These are phyloP conservation scores for Thuja plicata DNA, from an alignment of 83 land plant species.

Conservation along the genomic window DNA sequence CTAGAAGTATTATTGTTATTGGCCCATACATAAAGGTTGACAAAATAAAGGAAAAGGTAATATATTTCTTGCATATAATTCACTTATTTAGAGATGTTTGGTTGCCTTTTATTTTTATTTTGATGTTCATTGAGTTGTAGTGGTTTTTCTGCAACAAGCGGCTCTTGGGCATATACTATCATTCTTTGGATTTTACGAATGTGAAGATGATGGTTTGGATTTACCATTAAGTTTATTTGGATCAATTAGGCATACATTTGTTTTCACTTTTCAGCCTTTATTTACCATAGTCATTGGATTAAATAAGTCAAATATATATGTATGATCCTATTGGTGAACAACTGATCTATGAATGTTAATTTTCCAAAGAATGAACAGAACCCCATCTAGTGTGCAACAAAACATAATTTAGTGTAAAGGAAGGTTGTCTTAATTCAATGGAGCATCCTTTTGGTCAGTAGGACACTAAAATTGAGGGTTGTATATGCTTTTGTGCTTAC, in stretches of 20 bases:
- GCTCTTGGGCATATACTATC: slow-evolving; percentile 20
- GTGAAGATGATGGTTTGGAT: slow-evolving; percentile 42
- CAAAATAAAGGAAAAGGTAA: slow-evolving; percentile 9
- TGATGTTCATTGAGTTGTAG: not conserved
- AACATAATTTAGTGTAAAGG: too few relatives aligned
- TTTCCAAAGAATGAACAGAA: not conserved
- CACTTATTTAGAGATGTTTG: not conserved
- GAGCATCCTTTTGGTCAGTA: too few relatives aligned
- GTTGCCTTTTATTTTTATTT: not conserved
- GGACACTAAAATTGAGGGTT: not conserved
- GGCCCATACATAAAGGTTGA: slow-evolving; percentile 52
- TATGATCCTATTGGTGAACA: too few relatives aligned
- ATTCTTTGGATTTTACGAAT: slow-evolving; percentile 31
- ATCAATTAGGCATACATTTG: not conserved
- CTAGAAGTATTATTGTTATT: slow-evolving; percentile 31
- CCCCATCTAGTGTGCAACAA: not conserved
- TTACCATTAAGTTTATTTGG: slow-evolving; percentile 30
- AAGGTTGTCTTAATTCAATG: too few relatives aligned
- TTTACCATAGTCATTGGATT: not conserved
- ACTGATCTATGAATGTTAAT: not conserved
- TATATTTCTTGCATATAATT: not conserved
- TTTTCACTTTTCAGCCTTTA: not conserved
- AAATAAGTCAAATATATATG: too few relatives aligned
- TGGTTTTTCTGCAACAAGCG: slow-evolving; percentile 21
- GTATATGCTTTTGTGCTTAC: not conserved